Evolutionary conservation across 176 grass and related monocot species (phyloP).

Genomic region (Musa schizocarpa): DNA sequence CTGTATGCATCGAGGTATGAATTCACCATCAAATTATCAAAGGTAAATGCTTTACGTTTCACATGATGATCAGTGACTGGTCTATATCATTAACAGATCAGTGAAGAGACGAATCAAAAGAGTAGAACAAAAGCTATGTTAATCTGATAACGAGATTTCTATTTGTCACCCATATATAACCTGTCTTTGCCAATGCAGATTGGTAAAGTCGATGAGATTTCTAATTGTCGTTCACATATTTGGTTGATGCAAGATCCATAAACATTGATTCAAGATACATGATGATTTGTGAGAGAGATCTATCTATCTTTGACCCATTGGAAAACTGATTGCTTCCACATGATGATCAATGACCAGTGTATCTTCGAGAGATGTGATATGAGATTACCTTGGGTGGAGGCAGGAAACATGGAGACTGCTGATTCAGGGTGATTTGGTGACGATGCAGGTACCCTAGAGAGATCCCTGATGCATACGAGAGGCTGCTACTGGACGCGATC

Average conservation of each 20-base stretch:
- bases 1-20: constrained; percentile 49
- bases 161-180: too few relatives aligned
- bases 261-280: neutral
- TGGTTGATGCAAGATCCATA: too few relatives aligned
- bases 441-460: constrained; percentile 41
- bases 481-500: constrained; percentile 73
- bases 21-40: neutral
- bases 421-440: neutral
- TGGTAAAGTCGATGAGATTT: too few relatives aligned
- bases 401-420: neutral
- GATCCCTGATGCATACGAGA: constrained; percentile 93
- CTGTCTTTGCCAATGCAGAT: too few relatives aligned
- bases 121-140: too few relatives aligned
- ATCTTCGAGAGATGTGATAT: neutral
- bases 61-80: neutral
- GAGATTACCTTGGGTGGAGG: neutral
- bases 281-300: neutral
- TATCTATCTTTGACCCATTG: neutral
- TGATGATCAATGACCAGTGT: neutral
- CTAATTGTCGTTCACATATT: too few relatives aligned
- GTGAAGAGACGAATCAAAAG: too few relatives aligned
- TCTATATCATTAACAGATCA: too few relatives aligned
- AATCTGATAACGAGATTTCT: too few relatives aligned
- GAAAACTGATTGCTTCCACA: neutral
- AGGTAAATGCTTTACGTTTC: neutral